Conservation (phyloP, 2,329 filamentous ascomycete species). For the Coniochaeta ligniaria region DNA sequence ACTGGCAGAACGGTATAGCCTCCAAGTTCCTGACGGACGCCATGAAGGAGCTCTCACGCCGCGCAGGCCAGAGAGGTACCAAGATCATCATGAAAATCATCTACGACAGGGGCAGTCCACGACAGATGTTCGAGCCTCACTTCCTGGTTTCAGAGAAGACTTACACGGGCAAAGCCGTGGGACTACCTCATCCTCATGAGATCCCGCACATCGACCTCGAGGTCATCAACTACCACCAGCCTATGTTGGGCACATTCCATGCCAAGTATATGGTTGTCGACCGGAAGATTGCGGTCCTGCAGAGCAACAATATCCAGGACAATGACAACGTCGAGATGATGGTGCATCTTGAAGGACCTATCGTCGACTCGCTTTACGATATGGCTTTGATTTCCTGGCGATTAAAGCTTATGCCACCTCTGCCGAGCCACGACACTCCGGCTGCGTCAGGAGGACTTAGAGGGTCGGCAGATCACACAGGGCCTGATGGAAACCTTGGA, state of each 20-base stretch:
- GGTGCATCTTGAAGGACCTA: conserved; percentile 65
- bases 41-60: conserved; percentile 59
- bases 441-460: conserved; percentile 28
- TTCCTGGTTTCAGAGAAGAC: conserved; percentile 49
- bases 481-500: not conserved
- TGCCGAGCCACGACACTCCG: conserved; percentile 47
- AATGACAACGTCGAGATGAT: conserved; percentile 82
- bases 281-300: conserved; percentile 59
- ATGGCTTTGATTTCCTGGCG: conserved; percentile 68
- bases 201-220: conserved; percentile 66
- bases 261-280: conserved; percentile 74
- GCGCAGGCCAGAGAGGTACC: conserved; percentile 49
- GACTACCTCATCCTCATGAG: conserved; percentile 54
- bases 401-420: conserved; percentile 49
- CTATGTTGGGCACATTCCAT: conserved; percentile 68
- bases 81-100: conserved; percentile 65
- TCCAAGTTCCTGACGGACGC: conserved; percentile 61
- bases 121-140: conserved; percentile 60
- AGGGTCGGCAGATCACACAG: conserved; percentile 9
- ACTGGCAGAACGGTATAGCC: conserved; percentile 64
- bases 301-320: conserved; percentile 74
- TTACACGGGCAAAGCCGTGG: conserved; percentile 51
- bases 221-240: conserved; percentile 65
- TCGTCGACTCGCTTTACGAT: conserved; percentile 71
- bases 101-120: conserved; percentile 63